Base-by-base conservation (phyloP, 306 rosid species). In the Sphenostylis stenocarpa region DNA sequence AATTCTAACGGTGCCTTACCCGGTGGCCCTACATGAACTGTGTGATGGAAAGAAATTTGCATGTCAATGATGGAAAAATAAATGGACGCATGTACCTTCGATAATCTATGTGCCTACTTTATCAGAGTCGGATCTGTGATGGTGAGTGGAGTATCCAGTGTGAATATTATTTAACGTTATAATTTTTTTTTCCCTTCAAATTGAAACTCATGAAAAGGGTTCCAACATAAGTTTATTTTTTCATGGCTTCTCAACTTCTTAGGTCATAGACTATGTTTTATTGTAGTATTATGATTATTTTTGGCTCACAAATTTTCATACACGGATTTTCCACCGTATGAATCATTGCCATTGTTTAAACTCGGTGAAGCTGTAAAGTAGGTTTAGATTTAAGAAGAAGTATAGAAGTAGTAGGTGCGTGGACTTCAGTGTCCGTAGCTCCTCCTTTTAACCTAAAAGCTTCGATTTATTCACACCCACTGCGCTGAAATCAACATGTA, bases 391-490 rank as follows among this genome's bases (percentile, higher is more conserved):
- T 57, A 73, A 36, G 47, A 81, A n/a, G n/a, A 52, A 19, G 58
- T 51, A 8, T 53, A 56, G 63, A 4, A 80, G 38, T 16, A 60
- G 77, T 86, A 81, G 89, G 83, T 83, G 84, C 88, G 93, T 92
- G 96, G 97, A 92, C 95, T 90, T 94, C 95, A 90, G 92, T 80
- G 96, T 88, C 82, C 80, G 53, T 48, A 87, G 79, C 87, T 70
- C 63, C 70, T 71, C 60, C 95, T 90, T 92, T 92, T 89, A 90
- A 90, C 96, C 93, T 84, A 95, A 95, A 91, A 86, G 88, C 82
- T 80, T 87, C 33, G 26, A 83, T 83, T 86, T 60, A 60, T 60
- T 60, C 43, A 15, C 67, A 60, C 67, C 67, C 5, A 60, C 43
- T 60, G 23, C 67, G 67, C 67, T 29, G 67, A 60, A 60, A 60